Percentiles rank a stretch among this genome's conserved stretches.
Conservation (phyloP, 495 filamentous ascomycete genomes). For the Cladorrhinum samala region DNA sequence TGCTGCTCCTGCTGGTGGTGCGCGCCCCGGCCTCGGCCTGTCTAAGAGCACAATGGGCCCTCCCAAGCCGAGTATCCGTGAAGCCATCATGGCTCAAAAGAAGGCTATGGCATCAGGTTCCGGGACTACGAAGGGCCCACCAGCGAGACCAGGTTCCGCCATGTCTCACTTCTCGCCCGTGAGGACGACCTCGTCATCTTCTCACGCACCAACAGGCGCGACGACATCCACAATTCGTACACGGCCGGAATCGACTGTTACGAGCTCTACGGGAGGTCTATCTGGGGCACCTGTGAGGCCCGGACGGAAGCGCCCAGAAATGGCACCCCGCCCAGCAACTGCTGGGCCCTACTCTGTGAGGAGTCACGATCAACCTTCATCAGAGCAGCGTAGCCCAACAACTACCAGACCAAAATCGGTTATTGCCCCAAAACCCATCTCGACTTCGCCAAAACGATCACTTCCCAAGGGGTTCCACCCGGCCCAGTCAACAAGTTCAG, state of each 20-base stretch:
- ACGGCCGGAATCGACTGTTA: slow-evolving; percentile 31
- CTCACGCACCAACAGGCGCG: slow-evolving; percentile 37
- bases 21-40: slow-evolving; percentile 47
- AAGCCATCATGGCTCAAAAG: slow-evolving; percentile 80
- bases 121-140: slow-evolving; percentile 45
- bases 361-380: slow-evolving; percentile 36
- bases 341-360: slow-evolving; percentile 54
- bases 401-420: slow-evolving; percentile 30
- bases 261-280: slow-evolving; percentile 42
- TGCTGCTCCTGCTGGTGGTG: slow-evolving; percentile 32
- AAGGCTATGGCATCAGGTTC: slow-evolving; percentile 46
- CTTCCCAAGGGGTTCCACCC: slow-evolving; percentile 33
- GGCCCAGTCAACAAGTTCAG: slow-evolving; percentile 38
- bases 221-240: slow-evolving; percentile 33
- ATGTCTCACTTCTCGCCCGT: slow-evolving; percentile 59
- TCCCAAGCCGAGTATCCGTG: slow-evolving; percentile 57
- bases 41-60: slow-evolving; percentile 51
- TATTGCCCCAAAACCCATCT: slow-evolving; percentile 33
- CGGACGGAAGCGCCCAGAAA: slow-evolving; percentile 43
- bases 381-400: slow-evolving; percentile 37
- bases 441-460: slow-evolving; percentile 39
- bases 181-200: slow-evolving; percentile 41
- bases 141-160: slow-evolving; percentile 67
- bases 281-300: slow-evolving; percentile 53
- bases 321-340: slow-evolving; percentile 47